These are phyloP conservation scores for Boletus huronensis DNA, from an alignment of 768 basidiomycete species.

Conservation along the genomic window DNA sequence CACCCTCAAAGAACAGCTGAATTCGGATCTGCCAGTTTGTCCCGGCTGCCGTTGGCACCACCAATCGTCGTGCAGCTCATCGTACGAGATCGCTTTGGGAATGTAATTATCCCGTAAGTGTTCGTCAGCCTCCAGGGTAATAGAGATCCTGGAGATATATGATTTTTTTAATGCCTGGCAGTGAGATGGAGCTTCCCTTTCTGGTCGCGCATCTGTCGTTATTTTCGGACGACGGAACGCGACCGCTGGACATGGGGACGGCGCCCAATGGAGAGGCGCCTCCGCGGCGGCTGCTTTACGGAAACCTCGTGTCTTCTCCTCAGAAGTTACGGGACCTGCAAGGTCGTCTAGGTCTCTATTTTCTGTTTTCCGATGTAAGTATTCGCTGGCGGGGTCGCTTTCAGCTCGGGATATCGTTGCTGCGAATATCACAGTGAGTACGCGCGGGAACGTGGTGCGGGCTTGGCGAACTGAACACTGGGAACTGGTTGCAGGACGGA, in stretches of 20 bases:
- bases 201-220: slow-evolving; percentile 81
- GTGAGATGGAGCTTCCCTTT: slow-evolving; percentile 84
- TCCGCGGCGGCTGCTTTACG: slow-evolving; percentile 68
- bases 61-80: slow-evolving; percentile 79
- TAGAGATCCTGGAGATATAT: slow-evolving; percentile 20
- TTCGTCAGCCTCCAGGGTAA: slow-evolving; percentile 17
- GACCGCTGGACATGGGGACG: slow-evolving; percentile 61
- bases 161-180: slow-evolving; percentile 32
- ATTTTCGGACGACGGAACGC: slow-evolving; percentile 63
- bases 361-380: slow-evolving; percentile 89
- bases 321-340: slow-evolving; percentile 78
- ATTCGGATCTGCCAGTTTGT: slow-evolving; percentile 70
- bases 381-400: slow-evolving; percentile 76
- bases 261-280: slow-evolving; percentile 42
- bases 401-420: slow-evolving; percentile 67
- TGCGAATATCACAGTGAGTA: slow-evolving; percentile 73
- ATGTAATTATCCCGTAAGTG: slow-evolving; percentile 75
- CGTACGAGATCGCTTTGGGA: slow-evolving; percentile 68
- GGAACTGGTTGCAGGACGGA: slow-evolving; percentile 39
- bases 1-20: slow-evolving; percentile 81
- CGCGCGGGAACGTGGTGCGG: slow-evolving; percentile 10
- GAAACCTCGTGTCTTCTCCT: slow-evolving; percentile 79
- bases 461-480: slow-evolving; percentile 12
- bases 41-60: slow-evolving; percentile 80
- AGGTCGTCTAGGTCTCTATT: slow-evolving; percentile 79